Base-by-base conservation (phyloP, 2,329 filamentous ascomycete genomes). In the Mollisiaceae sp. region DNA sequence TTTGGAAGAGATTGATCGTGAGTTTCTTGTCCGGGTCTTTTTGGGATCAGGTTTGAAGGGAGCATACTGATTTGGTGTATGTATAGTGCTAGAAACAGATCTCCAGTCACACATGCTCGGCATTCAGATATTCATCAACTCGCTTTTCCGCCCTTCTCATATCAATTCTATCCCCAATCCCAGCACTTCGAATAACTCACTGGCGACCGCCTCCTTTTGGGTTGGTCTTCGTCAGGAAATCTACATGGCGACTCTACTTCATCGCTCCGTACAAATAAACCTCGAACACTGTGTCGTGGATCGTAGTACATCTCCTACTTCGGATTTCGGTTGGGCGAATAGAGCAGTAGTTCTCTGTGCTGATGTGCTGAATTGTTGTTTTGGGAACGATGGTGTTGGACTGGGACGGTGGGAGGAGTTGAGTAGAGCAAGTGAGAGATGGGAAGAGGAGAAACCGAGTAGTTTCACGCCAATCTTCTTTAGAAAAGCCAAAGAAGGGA, bases 291-390 rank as follows among this genome's bases (percentile, higher is more conserved):
- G 77, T 24, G 81, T 86, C 41, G 80, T 86, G 47, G 83, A 86
- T 69, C 80, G 81, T n/a, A 81, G 80, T 0, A 78, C 85, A 11
- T 76, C 79, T 1, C 76, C 79, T 0, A 78, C 80, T 0, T 81
- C 82, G 52, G 86, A 88, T 67, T 82, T 82, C 65, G 79, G 79
- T 0, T 88, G 86, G 86, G 83, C 86, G 1, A 88, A 89, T 73
- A 81, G 86, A 18, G 84, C 87, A 18, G 82, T 90, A 0, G 81
- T 87, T 2, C 84, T 87, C 70, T 86, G 86, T 62, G 86, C 86
- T n/a, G 85, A 89, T 67, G 85, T 89, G 0, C 76, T 90, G 18
- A 85, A 88, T 66, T 88, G 83, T 70, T 90, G 87, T 72, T 89
- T 89, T 69, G 81, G 82, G 1, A 77, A 80, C 18, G 73, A 70